Evolutionary conservation across 345 rosid species (phyloP).

Genomic region (Ceriops decandra): DNA sequence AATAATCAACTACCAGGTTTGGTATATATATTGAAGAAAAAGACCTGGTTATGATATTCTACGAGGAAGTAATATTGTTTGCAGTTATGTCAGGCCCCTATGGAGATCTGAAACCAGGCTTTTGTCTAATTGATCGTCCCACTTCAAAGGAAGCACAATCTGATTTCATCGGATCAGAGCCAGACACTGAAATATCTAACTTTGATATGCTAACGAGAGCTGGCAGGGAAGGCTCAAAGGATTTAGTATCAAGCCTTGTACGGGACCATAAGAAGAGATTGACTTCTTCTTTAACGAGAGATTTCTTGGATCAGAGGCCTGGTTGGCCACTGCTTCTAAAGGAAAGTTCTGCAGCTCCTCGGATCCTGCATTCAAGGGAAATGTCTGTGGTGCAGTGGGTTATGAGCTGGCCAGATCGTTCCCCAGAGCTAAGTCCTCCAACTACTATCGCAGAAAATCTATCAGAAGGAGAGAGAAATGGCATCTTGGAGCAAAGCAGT

Average conservation of each 20-base stretch:
- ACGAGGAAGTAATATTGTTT: conserved; percentile 9
- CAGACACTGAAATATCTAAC: conserved; percentile 34
- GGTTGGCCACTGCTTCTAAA: conserved; percentile 87
- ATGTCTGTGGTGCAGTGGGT: conserved; percentile 86
- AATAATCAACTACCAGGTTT: conserved; percentile 60
- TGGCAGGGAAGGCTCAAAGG: conserved; percentile 23
- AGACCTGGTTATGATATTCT: not conserved
- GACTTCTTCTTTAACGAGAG: conserved; percentile 38
- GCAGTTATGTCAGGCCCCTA: conserved; percentile 39
- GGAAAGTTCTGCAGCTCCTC: conserved; percentile 36
- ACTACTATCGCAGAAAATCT: conserved; percentile 21
- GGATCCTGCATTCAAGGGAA: conserved; percentile 34
- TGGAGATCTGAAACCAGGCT: conserved; percentile 48
- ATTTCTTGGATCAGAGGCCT: conserved; percentile 51
- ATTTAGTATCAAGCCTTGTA: conserved; percentile 15
- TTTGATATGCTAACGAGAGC: conserved; percentile 24
- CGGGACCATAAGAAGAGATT: conserved; percentile 32
- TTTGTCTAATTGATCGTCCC: conserved; percentile 23
- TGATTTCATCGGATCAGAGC: conserved; percentile 50
- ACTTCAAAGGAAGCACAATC: conserved; percentile 29
- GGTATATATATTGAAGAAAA: conserved; percentile 18
- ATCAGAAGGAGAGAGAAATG: conserved; percentile 19
- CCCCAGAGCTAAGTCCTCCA: conserved; percentile 31
- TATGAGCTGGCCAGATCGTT: conserved; percentile 78
- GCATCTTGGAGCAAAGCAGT: conserved; percentile 18